phyloP scores from a whole-genome alignment of 2,329 filamentous ascomycete species.

The Claviceps arundinis region DNA sequence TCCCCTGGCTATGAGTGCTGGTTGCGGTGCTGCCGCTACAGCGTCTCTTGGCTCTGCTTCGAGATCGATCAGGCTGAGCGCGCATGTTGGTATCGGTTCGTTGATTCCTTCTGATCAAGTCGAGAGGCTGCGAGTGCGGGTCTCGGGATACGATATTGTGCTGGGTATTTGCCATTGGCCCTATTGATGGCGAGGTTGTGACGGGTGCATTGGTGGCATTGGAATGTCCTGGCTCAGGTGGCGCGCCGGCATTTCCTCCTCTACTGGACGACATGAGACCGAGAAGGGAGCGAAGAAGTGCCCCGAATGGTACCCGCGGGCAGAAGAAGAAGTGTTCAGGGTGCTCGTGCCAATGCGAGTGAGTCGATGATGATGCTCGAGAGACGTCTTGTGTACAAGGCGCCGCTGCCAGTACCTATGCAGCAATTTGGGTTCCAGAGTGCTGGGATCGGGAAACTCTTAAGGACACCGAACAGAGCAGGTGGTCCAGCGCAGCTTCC shows the following conservation, averaged over 20 bases:
- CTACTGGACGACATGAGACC: constrained; percentile 34
- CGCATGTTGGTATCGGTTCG: constrained; percentile 25
- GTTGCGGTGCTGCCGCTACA: constrained; percentile 73
- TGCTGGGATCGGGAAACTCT: constrained; percentile 28
- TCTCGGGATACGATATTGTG: constrained; percentile 35
- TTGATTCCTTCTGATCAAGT: constrained; percentile 32
- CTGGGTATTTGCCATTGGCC: constrained; percentile 22
- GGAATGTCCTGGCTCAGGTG: constrained; percentile 37
- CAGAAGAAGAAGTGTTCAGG: constrained; percentile 34
- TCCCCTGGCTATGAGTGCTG: constrained; percentile 69
- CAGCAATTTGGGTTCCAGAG: constrained; percentile 29
- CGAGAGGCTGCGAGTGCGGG: constrained; percentile 24
- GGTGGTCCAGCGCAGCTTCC: constrained; percentile 44
- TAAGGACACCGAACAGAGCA: constrained; percentile 42
- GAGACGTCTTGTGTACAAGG: constrained; percentile 46
- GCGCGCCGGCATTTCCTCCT: constrained; percentile 23
- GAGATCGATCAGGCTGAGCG: constrained; percentile 41
- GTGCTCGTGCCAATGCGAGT: constrained; percentile 45
- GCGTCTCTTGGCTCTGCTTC: constrained; percentile 58
- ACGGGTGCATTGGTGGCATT: constrained; percentile 39
- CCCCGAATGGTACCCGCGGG: constrained; percentile 38
- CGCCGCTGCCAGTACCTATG: constrained; percentile 27
- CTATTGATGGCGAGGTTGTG: constrained; percentile 34
- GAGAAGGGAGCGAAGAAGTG: constrained; percentile 28
- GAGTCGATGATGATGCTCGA: constrained; percentile 65